A percentile compares a stretch with the other conserved stretches of the same genome.
These are phyloP conservation scores for Cutaneotrichosporon dermatis DNA, from an alignment of 1,284 basidiomycete species.

Conservation along the genomic window DNA sequence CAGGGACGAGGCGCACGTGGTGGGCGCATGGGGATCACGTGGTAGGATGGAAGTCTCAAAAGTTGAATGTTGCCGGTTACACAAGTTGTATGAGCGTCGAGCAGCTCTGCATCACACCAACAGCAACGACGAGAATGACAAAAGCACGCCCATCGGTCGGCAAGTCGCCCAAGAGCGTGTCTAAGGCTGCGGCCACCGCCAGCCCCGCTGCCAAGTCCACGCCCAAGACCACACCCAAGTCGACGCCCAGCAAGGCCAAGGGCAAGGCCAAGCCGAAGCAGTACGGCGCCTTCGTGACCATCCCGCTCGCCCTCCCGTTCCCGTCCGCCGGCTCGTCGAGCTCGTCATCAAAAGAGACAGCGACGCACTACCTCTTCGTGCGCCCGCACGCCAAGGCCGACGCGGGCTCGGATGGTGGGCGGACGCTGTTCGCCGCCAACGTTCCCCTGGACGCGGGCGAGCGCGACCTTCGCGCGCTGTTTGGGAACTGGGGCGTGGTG, in stretches of 20 bases:
- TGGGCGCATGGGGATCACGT: too few species aligned
- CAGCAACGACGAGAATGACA: background rate
- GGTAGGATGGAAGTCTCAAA: too few species aligned
- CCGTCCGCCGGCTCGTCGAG: slow-evolving; percentile 15
- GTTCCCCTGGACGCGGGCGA: slow-evolving; percentile 78
- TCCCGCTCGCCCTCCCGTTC: slow-evolving; percentile 29
- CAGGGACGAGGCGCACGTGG: too few species aligned
- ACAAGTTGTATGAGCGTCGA: too few species aligned
- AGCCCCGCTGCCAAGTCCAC: background rate
- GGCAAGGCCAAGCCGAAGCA: slow-evolving; percentile 11
- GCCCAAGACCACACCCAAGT: background rate
- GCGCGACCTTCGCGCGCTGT: slow-evolving; percentile 65
- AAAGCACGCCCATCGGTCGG: slow-evolving; percentile 5
- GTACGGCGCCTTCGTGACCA: slow-evolving; percentile 37
- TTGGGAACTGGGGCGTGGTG: slow-evolving; percentile 68
- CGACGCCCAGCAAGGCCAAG: background rate
- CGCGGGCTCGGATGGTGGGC: slow-evolving; percentile 37
- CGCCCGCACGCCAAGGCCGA: slow-evolving; percentile 26
- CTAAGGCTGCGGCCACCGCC: background rate
- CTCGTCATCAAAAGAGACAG: slow-evolving; percentile 2
- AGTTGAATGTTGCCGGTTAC: too few species aligned
- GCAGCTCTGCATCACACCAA: too few species aligned
- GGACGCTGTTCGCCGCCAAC: slow-evolving; percentile 81
- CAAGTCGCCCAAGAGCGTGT: background rate
- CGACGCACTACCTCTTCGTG: slow-evolving; percentile 41